These are phyloP conservation scores for Penicillium freii DNA, from an alignment of 2,329 filamentous ascomycete genomes.

Conservation along the genomic window DNA sequence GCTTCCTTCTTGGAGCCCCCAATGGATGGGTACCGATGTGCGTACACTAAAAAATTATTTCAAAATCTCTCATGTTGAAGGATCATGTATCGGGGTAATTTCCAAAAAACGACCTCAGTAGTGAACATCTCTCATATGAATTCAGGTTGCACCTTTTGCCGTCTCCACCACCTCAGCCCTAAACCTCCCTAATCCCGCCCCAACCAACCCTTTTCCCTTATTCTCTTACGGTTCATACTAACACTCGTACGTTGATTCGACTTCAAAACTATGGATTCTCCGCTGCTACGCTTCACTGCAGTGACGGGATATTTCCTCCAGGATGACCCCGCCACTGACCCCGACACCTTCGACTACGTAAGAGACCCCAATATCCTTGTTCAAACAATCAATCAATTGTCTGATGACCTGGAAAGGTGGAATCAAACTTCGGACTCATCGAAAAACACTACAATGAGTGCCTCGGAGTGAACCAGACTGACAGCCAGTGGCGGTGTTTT, in stretches of 20 bases:
- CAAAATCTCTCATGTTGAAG: neutral
- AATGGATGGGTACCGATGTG: neutral
- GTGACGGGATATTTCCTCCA: conserved; percentile 52
- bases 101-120: neutral
- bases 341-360: conserved; percentile 51
- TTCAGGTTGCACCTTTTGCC: neutral
- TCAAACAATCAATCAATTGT: neutral
- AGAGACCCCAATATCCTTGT: conserved; percentile 3
- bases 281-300: conserved; percentile 38
- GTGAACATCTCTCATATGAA: neutral
- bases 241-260: neutral
- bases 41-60: neutral
- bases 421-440: conserved; percentile 52
- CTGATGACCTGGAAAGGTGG: conserved; percentile 27
- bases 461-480: neutral
- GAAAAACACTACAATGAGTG: conserved; percentile 40
- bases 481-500: conserved; percentile 58
- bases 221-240: neutral
- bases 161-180: conserved; percentile 8
- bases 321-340: conserved; percentile 50
- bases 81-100: neutral
- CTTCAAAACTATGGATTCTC: neutral
- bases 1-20: neutral
- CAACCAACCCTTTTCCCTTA: conserved; percentile 2
- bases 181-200: neutral